Percentiles rank a stretch among this genome's conserved stretches.
Evolutionary conservation across 1,139 yeast genomes (phyloP).

Genomic region (Geotrichum siamense): DNA sequence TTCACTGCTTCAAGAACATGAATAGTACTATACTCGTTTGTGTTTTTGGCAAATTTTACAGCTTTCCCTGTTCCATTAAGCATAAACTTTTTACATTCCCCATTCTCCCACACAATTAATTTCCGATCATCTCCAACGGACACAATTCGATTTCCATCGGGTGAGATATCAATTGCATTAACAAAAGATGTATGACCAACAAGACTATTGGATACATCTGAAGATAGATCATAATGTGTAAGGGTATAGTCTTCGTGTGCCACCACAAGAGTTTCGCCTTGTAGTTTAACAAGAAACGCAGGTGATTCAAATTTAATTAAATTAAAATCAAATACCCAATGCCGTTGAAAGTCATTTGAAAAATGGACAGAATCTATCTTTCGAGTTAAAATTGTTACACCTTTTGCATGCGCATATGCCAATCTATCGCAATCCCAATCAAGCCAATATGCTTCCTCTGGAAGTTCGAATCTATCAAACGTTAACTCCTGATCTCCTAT

Average conservation of each 20-base stretch:
- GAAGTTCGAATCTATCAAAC: conserved; percentile 20
- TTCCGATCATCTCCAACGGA: conserved; percentile 33
- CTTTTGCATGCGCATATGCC: conserved; percentile 27
- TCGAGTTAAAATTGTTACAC: conserved; percentile 22
- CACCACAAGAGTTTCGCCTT: conserved; percentile 23
- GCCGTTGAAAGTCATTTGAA: conserved; percentile 19
- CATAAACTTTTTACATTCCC: conserved; percentile 20
- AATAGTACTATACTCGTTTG: conserved; percentile 31
- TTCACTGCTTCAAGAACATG: conserved; percentile 34
- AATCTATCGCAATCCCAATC: conserved; percentile 26
- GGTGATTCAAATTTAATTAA: conserved; percentile 23
- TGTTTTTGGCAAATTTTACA: conserved; percentile 34
- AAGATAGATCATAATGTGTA: conserved; percentile 18
- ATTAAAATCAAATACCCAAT: conserved; percentile 19
- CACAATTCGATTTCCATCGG: conserved; percentile 29
- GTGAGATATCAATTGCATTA: conserved; percentile 32
- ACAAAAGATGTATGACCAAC: conserved; percentile 29
- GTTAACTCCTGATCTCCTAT: too few relatives aligned
- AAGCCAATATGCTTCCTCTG: conserved; percentile 21
- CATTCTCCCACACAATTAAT: conserved; percentile 30
- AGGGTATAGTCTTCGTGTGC: conserved; percentile 25
- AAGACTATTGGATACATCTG: conserved; percentile 16
- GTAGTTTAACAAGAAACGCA: conserved; percentile 21
- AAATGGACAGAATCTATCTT: conserved; percentile 9
- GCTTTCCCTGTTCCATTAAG: conserved; percentile 27